Evolutionary conservation across 2,329 filamentous ascomycete genomes (phyloP), one percentile per base, ranked within the genome.

Genomic region (Camillea tinctor): DNA sequence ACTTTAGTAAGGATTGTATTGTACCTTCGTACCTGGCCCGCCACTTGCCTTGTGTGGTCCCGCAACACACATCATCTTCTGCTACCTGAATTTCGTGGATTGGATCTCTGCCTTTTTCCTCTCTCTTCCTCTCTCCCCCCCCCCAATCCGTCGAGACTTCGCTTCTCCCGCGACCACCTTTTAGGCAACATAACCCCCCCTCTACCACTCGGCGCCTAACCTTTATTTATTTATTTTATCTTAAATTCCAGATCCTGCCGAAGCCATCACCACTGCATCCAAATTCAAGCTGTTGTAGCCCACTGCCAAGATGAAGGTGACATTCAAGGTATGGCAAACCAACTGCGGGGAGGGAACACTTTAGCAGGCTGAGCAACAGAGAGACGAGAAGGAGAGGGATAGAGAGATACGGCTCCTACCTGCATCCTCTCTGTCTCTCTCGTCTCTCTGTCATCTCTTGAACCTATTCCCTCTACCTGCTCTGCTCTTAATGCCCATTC

Each of bases 301-400:
- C 8, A 53, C 58, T 53, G 54, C 77, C 81, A 83, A 71, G 74
- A 89, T 89, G 86, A 88, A 88, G 84, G 81, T 89, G 73, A 88
- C 86, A 64, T 85, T 87, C 76, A 84, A 85, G 80, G 84, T 87
- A 79, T 64, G 81, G 70, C 54, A 50, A 24, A 59, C 53, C 51
- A 26, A 30, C 55, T 54, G 21, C 55, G 51, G 49, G 20, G 51
- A 50, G 40, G 51, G 3, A 30, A 7, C 26, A 30, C 2, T n/a
- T n/a, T 11, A 30, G 3, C 26, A 30, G 26, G 26, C 26, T 30
- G 26, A 30, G 7, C 26, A 30, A 7, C 26, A 26, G 24, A 4
- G 24, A 26, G 24, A 9, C 24, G 24, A 9, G 24, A 9, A 26
- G 24, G 24, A 26, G 24, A 11, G 7, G 13, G 26, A 7, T 30